phyloP scores from a whole-genome alignment of 441 rosid genomes.

The Erodium chrysanthum region DNA sequence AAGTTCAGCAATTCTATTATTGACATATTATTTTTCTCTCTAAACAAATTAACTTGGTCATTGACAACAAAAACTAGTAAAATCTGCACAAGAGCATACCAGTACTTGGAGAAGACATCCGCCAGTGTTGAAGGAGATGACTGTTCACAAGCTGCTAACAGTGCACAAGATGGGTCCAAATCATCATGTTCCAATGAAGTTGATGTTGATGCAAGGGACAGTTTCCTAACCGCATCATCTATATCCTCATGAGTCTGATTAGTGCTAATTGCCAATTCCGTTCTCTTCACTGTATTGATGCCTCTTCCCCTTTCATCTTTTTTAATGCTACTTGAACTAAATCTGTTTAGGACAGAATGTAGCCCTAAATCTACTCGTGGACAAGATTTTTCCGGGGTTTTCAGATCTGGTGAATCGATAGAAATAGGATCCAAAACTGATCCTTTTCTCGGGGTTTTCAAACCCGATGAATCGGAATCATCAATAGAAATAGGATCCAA shows the following conservation, averaged over 20 bases:
- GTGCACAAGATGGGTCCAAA: conserved; percentile 45
- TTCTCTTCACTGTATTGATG: conserved; percentile 21
- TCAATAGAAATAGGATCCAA: conserved; percentile 28
- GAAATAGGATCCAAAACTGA: too few species aligned
- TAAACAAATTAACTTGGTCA: too few species aligned
- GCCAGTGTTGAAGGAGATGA: conserved; percentile 42
- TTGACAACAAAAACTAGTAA: conserved; percentile 4
- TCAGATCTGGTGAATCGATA: conserved; percentile 20
- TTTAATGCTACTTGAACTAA: conserved; percentile 20
- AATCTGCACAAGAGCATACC: conserved; percentile 35
- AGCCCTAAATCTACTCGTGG: conserved; percentile 18
- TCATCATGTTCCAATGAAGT: conserved; percentile 28
- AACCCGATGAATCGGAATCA: conserved; percentile 12
- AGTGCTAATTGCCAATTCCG: conserved; percentile 9
- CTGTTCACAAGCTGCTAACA: conserved; percentile 66
- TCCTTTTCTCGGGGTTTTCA: too few species aligned
- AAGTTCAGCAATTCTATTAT: too few species aligned
- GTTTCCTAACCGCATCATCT: conserved; percentile 42
- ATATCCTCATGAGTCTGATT: conserved; percentile 35
- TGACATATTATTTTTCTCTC: too few species aligned
- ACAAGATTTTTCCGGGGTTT: conserved; percentile 38
- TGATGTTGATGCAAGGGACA: conserved; percentile 55
- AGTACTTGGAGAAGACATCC: conserved; percentile 63
- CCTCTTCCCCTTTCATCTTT: conserved; percentile 24
- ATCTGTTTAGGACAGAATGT: conserved; percentile 33